Percentiles rank a stretch among this genome's conserved stretches.
These are phyloP conservation scores for Pseudomonodictys pantanalensis DNA, from an alignment of 495 filamentous ascomycete species.

Conservation along the genomic window DNA sequence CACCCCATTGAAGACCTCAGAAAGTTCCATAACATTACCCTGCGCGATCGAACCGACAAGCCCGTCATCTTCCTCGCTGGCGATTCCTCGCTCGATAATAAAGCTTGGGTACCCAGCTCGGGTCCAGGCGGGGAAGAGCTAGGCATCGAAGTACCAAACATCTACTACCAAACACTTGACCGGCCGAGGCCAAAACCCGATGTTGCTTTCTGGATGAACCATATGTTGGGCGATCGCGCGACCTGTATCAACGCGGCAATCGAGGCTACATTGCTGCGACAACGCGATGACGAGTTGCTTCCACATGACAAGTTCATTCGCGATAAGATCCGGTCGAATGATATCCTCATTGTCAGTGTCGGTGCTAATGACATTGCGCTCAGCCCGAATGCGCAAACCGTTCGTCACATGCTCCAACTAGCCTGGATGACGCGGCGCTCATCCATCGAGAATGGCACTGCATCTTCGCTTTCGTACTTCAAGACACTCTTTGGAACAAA, in stretches of 20 bases:
- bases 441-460: constrained; percentile 31
- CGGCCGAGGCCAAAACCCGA: constrained; percentile 26
- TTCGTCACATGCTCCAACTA: constrained; percentile 34
- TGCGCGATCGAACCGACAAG: constrained; percentile 13
- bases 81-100: constrained; percentile 43
- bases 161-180: constrained; percentile 34
- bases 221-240: constrained; percentile 32
- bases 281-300: constrained; percentile 30
- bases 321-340: constrained; percentile 32
- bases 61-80: constrained; percentile 39
- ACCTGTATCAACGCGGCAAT: constrained; percentile 37
- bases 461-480: constrained; percentile 34
- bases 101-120: constrained; percentile 35
- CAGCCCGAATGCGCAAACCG: constrained; percentile 27
- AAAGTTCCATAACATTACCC: constrained; percentile 15
- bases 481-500: constrained; percentile 30
- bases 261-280: constrained; percentile 33
- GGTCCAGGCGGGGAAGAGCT: constrained; percentile 27
- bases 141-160: constrained; percentile 26
- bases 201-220: constrained; percentile 41
- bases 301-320: constrained; percentile 39
- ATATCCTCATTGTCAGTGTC: constrained; percentile 39
- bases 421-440: constrained; percentile 31
- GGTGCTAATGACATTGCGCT: constrained; percentile 41
- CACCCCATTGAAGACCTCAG: constrained; percentile 35